Evolutionary conservation across 2,329 filamentous ascomycete species (phyloP).

Genomic region (Albophoma yamanashiensis): DNA sequence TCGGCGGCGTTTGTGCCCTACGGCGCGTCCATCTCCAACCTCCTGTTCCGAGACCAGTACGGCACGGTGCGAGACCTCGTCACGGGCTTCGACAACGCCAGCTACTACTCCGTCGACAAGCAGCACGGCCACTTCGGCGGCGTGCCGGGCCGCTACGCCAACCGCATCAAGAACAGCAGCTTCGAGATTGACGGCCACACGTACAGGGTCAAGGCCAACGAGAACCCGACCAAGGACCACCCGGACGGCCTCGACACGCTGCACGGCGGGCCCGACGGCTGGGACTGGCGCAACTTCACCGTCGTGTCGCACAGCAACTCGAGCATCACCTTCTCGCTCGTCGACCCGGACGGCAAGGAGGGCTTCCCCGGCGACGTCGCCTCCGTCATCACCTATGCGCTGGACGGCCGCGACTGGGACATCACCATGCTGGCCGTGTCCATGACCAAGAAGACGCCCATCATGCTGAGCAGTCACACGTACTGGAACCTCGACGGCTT

Average conservation of each 20-base stretch:
- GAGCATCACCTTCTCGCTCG: constrained; percentile 66
- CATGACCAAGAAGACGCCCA: constrained; percentile 66
- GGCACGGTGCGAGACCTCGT: constrained; percentile 62
- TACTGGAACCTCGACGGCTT: constrained; percentile 84
- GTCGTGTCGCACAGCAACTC: constrained; percentile 55
- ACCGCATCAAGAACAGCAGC: constrained; percentile 68
- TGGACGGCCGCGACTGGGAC: constrained; percentile 57
- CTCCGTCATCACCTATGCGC: constrained; percentile 62
- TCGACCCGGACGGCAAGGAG: constrained; percentile 61
- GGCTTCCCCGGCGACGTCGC: constrained; percentile 73
- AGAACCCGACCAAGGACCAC: constrained; percentile 40
- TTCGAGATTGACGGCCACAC: constrained; percentile 55
- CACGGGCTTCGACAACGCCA: constrained; percentile 66
- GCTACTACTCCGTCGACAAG: constrained; percentile 53
- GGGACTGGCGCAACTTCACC: constrained; percentile 72
- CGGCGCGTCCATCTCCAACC: constrained; percentile 61
- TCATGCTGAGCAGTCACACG: constrained; percentile 65
- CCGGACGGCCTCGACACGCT: constrained; percentile 52
- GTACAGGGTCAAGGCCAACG: constrained; percentile 53
- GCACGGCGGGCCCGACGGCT: constrained; percentile 60
- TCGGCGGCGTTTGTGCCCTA: constrained; percentile 62
- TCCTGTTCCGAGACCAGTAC: constrained; percentile 59
- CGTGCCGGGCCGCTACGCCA: constrained; percentile 69
- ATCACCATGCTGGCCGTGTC: constrained; percentile 62
- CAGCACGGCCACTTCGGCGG: constrained; percentile 62